Percentiles rank a stretch among this genome's conserved stretches.
phyloP scores from a whole-genome alignment of 148 eudicot genomes.

The Amaranthus hypochondriacus region DNA sequence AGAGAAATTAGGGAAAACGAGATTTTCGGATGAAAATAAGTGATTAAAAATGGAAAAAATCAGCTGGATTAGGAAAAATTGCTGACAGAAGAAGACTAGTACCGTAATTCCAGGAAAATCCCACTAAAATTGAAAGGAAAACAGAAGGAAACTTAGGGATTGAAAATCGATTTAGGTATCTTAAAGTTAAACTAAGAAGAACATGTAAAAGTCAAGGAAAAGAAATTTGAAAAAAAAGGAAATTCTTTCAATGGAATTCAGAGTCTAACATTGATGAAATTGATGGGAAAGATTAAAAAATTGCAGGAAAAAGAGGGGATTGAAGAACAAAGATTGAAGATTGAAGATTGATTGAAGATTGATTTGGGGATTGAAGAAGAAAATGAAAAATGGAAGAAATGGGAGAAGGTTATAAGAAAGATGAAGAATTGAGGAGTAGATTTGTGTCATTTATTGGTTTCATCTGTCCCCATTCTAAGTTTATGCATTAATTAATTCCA shows the following conservation, averaged over 20 bases:
- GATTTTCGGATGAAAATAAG: slow-evolving; percentile 12
- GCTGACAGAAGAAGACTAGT: background rate
- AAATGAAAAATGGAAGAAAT: background rate
- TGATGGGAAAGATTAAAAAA: background rate
- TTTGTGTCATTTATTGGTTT: slow-evolving; percentile 10
- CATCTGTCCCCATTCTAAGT: background rate
- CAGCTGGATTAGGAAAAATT: background rate
- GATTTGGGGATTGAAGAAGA: background rate
- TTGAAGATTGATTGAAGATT: background rate
- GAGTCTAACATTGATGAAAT: background rate
- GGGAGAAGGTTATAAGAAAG: background rate
- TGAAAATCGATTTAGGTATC: slow-evolving; percentile 17
- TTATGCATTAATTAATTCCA: background rate
- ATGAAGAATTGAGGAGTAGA: background rate
- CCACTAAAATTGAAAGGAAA: slow-evolving; percentile 1
- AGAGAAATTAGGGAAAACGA: slow-evolving; percentile 11
- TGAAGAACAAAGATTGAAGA: background rate
- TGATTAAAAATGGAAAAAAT: background rate
- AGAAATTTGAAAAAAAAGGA: slow-evolving; percentile 1
- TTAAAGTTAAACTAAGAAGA: slow-evolving; percentile 5
- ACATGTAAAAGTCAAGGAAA: slow-evolving; percentile 9
- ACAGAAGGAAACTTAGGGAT: background rate
- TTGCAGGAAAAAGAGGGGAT: background rate
- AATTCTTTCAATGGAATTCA: background rate
- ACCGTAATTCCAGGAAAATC: background rate